phyloP scores from a whole-genome alignment of 495 filamentous ascomycete species.

The Pseudomonodictys pantanalensis region DNA sequence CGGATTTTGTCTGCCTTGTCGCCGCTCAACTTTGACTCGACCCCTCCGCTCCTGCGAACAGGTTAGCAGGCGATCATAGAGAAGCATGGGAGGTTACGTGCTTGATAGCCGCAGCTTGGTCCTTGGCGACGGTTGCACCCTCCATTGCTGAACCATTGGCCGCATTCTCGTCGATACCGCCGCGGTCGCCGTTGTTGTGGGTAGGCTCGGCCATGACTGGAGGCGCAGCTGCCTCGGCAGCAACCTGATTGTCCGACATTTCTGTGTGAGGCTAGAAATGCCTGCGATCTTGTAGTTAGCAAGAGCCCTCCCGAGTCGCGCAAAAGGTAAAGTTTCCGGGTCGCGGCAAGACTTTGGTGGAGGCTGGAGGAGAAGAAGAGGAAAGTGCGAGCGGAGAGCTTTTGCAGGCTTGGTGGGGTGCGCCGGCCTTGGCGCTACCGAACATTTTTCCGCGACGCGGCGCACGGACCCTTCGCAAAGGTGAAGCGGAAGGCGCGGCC shows the following conservation, averaged over 20 bases:
- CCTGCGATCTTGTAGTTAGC: no score
- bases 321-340: no score
- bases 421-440: no score
- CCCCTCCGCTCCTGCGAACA: conserved; percentile 42
- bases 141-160: not conserved
- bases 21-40: conserved; percentile 57
- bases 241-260: not conserved
- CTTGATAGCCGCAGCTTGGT: not conserved
- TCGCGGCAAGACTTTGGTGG: no score
- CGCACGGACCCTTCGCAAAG: not conserved
- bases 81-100: not conserved
- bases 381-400: not conserved
- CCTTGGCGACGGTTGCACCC: not conserved
- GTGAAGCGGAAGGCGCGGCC: no score
- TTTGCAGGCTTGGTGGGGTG: not conserved
- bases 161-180: not conserved
- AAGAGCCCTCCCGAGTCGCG: conserved; percentile 1
- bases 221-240: conserved; percentile 4
- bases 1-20: conserved; percentile 75
- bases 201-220: no score
- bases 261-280: no score
- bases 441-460: not conserved
- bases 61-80: conserved; percentile 6
- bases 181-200: conserved; percentile 4
- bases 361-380: not conserved